A percentile compares a stretch with the other conserved stretches of the same genome.
phyloP scores from a whole-genome alignment of 208 protist species.

The Leishmania amazonensis region DNA sequence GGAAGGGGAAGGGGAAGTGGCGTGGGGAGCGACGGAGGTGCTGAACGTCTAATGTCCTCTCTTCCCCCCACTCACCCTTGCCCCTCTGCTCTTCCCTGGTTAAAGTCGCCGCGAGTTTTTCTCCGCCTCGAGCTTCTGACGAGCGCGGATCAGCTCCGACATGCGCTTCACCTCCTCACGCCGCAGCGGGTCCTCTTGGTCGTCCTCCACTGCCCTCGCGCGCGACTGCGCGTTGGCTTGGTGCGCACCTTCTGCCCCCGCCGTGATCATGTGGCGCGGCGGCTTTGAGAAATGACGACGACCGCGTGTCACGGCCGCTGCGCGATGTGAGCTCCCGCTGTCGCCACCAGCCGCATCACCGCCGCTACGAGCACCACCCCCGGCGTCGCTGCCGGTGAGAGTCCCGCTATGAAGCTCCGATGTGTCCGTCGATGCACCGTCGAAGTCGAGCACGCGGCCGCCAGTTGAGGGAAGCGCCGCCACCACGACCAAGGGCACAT shows the following conservation, averaged over 20 bases:
- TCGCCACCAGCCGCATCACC: neutral
- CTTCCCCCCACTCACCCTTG: neutral
- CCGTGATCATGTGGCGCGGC: neutral
- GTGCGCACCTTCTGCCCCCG: neutral
- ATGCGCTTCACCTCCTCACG: constrained; percentile 72
- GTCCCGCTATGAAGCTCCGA: neutral
- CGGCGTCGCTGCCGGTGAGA: neutral
- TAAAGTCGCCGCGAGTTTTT: constrained; percentile 11
- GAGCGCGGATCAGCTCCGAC: constrained; percentile 40
- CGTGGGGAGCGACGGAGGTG: neutral
- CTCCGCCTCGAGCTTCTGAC: constrained; percentile 36
- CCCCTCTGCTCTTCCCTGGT: neutral
- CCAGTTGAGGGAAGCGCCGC: constrained; percentile 20
- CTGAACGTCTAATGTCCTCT: neutral
- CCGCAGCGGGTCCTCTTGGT: constrained; percentile 51
- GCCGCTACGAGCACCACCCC: neutral
- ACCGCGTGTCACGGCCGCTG: neutral
- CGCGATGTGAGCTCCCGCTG: neutral
- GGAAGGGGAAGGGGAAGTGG: neutral
- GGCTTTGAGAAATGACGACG: neutral
- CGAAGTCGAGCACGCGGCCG: constrained; percentile 29
- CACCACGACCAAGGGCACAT: constrained; percentile 16
- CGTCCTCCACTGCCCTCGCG: neutral
- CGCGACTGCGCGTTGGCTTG: neutral
- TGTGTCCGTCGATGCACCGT: constrained; percentile 5